These are phyloP conservation scores for Botrytis elliptica DNA, from an alignment of 2,329 filamentous ascomycete genomes.

Conservation along the genomic window DNA sequence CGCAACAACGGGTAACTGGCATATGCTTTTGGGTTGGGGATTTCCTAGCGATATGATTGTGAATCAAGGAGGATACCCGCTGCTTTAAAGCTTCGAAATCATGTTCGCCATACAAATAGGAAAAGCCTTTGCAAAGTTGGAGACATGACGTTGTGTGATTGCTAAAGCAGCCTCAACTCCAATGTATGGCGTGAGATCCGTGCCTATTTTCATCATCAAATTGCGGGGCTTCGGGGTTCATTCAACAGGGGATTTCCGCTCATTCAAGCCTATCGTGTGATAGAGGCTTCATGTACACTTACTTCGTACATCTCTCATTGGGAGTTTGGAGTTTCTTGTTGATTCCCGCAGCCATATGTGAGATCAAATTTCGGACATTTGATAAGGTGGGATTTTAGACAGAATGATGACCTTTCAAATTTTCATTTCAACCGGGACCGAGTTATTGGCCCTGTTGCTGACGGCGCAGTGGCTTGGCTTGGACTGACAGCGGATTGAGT, in stretches of 20 bases:
- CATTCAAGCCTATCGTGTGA: not conserved
- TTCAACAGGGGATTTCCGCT: not conserved
- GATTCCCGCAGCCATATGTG: not conserved
- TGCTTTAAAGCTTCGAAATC: not conserved
- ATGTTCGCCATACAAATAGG: not conserved
- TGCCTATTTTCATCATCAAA: constrained; percentile 16
- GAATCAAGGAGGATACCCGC: not conserved
- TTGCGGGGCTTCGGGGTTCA: not conserved
- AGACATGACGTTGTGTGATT: not conserved
- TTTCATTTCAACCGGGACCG: not conserved
- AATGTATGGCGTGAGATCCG: constrained; percentile 17
- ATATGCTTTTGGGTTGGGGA: not conserved
- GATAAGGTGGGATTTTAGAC: constrained; percentile 8
- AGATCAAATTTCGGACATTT: not conserved
- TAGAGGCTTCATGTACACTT: not conserved
- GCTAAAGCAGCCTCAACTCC: constrained; percentile 13
- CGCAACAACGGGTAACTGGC: not conserved
- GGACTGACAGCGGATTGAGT: not conserved
- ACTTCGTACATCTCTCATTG: not conserved
- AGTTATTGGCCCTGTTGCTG: not conserved
- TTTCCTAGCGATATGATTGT: not conserved
- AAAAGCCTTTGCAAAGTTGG: not conserved
- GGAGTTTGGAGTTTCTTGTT: not conserved
- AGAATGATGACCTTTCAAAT: constrained; percentile 13
- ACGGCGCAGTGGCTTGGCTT: not conserved